A percentile compares a stretch with the other conserved stretches of the same genome.
These are phyloP conservation scores for Pichia scutulata DNA, from an alignment of 805 yeast species.

Conservation along the genomic window DNA sequence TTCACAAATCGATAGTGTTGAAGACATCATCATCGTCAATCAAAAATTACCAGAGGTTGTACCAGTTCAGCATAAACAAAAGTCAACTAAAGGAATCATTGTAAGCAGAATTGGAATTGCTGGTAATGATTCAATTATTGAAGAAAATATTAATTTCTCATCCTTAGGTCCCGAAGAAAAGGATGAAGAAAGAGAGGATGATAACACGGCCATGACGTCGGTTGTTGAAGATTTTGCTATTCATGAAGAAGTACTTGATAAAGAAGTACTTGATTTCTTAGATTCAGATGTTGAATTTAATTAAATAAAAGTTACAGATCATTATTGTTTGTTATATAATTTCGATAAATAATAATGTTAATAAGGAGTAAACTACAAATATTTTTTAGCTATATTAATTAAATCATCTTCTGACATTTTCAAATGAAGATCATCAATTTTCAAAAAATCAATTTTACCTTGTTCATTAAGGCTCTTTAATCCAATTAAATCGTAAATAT, in stretches of 20 bases:
- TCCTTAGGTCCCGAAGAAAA: not conserved
- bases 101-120: not conserved
- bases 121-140: not conserved
- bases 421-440: slow-evolving; percentile 60
- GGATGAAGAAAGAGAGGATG: not conserved
- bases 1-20: not conserved
- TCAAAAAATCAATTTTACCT: slow-evolving; percentile 39
- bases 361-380: slow-evolving; percentile 28
- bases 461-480: slow-evolving; percentile 38
- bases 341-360: not conserved
- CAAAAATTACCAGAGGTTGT: slow-evolving; percentile 1
- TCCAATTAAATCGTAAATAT: slow-evolving; percentile 53
- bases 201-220: not conserved
- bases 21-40: slow-evolving; percentile 3
- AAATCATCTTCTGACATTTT: slow-evolving; percentile 47
- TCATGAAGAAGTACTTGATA: not conserved
- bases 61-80: not conserved
- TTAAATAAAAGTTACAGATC: not conserved
- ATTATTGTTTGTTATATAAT: not conserved
- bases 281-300: slow-evolving; percentile 24
- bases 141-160: not conserved
- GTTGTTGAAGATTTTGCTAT: not conserved
- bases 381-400: slow-evolving; percentile 33
- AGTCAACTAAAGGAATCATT: not conserved
- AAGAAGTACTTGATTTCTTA: slow-evolving; percentile 15